Percentiles rank a stretch among this genome's conserved stretches.
phyloP scores from a whole-genome alignment of 768 basidiomycete species.

The Lentinula aciculospora region DNA sequence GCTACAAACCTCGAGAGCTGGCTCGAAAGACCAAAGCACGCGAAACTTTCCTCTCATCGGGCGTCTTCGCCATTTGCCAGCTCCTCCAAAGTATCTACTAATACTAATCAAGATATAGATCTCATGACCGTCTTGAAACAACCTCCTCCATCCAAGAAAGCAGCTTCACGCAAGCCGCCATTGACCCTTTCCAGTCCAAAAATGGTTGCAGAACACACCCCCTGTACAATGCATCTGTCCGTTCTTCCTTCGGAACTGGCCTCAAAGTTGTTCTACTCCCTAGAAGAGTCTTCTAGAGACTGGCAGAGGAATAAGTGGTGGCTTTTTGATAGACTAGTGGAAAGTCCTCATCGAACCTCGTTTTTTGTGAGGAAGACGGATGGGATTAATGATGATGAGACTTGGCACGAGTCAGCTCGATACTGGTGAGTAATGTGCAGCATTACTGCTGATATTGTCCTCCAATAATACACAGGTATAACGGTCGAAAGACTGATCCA shows the following conservation, averaged over 20 bases:
- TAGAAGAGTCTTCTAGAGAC: conserved; percentile 52
- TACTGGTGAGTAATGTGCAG: conserved; percentile 50
- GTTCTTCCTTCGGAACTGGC: conserved; percentile 73
- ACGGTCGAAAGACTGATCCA: conserved; percentile 56
- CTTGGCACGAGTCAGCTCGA: conserved; percentile 69
- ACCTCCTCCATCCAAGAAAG: conserved; percentile 26
- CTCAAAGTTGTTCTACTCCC: conserved; percentile 65
- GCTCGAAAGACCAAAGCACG: conserved; percentile 28
- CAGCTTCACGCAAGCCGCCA: conserved; percentile 42
- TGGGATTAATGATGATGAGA: conserved; percentile 35
- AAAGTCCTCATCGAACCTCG: conserved; percentile 79
- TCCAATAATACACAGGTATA: conserved; percentile 52
- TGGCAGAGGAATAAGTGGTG: conserved; percentile 83
- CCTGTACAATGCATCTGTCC: conserved; percentile 69
- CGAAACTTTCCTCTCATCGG: background rate
- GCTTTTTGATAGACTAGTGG: conserved; percentile 76
- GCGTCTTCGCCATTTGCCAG: background rate
- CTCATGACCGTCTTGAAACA: conserved; percentile 55
- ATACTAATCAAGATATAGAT: conserved; percentile 24
- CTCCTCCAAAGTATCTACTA: background rate
- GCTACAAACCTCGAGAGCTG: conserved; percentile 44
- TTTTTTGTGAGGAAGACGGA: conserved; percentile 61
- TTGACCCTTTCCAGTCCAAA: conserved; percentile 56
- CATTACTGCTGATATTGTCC: background rate
- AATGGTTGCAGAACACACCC: conserved; percentile 63